A percentile compares a stretch with the other conserved stretches of the same genome.
Evolutionary conservation across 306 rosid genomes (phyloP).

Genomic region (Ziziphus jujuba): DNA sequence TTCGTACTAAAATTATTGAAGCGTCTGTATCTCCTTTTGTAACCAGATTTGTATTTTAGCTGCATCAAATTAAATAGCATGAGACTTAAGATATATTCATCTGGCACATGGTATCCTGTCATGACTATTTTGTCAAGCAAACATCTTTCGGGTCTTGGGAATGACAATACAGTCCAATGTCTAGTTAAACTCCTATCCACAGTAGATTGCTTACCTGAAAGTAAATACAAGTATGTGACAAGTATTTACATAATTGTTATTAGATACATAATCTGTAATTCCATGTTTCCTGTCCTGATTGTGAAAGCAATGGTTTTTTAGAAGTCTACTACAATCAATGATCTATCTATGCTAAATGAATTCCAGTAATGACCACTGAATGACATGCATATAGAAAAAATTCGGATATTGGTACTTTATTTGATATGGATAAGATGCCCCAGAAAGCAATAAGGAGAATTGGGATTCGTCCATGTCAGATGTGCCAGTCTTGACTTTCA

Average conservation of each 20-base stretch:
- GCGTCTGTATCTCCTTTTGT: background rate
- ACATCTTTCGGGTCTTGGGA: constrained; percentile 83
- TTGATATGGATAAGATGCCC: background rate
- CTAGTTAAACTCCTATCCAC: constrained; percentile 64
- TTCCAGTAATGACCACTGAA: background rate
- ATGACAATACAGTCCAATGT: constrained; percentile 78
- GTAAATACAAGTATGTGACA: background rate
- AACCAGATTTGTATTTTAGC: background rate
- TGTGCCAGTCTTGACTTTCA: background rate
- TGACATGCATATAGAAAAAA: background rate
- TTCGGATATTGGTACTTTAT: too few species aligned
- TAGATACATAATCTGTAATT: background rate
- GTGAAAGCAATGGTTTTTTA: too few species aligned
- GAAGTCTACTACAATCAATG: background rate
- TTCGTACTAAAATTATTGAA: background rate
- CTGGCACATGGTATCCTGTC: constrained; percentile 56
- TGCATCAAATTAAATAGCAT: background rate
- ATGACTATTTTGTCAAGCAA: constrained; percentile 58
- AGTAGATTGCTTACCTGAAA: constrained; percentile 69
- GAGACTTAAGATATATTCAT: constrained; percentile 50
- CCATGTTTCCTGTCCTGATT: too few species aligned
- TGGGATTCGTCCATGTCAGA: background rate
- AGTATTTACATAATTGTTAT: background rate
- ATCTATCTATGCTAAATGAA: background rate
- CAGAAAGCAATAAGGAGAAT: background rate